A percentile compares a stretch with the other conserved stretches of the same genome.
These are phyloP conservation scores for Hypomyces rosellus DNA, from an alignment of 2,329 filamentous ascomycete species.

Conservation along the genomic window DNA sequence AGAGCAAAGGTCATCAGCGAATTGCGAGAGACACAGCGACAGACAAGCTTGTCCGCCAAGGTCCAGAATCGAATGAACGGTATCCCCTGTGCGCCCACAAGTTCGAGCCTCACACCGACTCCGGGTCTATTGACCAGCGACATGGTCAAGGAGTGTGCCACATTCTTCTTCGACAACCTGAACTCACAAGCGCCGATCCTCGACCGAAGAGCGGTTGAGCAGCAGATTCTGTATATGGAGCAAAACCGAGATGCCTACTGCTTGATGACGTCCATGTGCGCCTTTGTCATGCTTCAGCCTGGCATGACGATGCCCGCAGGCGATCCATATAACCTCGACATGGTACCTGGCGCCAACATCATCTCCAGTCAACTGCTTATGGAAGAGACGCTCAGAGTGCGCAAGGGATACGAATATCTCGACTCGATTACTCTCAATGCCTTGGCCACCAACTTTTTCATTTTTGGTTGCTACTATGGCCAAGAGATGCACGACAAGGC, in stretches of 20 bases:
- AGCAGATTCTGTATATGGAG: conserved; percentile 54
- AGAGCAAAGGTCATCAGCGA: conserved; percentile 71
- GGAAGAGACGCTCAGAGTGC: conserved; percentile 59
- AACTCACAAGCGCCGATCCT: conserved; percentile 59
- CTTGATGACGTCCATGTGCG: conserved; percentile 56
- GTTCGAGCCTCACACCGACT: conserved; percentile 45
- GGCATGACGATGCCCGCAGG: conserved; percentile 55
- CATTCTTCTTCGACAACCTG: conserved; percentile 64
- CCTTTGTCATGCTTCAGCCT: conserved; percentile 63
- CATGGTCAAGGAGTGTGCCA: conserved; percentile 58
- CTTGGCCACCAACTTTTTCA: conserved; percentile 69
- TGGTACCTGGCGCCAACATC: conserved; percentile 52
- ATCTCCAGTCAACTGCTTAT: conserved; percentile 60
- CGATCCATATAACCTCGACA: conserved; percentile 51
- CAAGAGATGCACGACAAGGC: conserved; percentile 68
- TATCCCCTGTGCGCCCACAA: conserved; percentile 42
- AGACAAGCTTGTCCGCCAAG: conserved; percentile 57
- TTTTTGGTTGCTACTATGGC: conserved; percentile 67
- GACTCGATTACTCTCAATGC: conserved; percentile 50
- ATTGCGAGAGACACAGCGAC: conserved; percentile 60
- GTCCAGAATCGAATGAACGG: conserved; percentile 56
- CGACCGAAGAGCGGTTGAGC: conserved; percentile 51
- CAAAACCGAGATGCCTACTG: conserved; percentile 58
- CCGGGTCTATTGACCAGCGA: conserved; percentile 56
- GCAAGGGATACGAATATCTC: conserved; percentile 56